Evolutionary conservation across 371 early-diverging fungal genomes (phyloP).

Genomic region (Rhizopus delemar): DNA sequence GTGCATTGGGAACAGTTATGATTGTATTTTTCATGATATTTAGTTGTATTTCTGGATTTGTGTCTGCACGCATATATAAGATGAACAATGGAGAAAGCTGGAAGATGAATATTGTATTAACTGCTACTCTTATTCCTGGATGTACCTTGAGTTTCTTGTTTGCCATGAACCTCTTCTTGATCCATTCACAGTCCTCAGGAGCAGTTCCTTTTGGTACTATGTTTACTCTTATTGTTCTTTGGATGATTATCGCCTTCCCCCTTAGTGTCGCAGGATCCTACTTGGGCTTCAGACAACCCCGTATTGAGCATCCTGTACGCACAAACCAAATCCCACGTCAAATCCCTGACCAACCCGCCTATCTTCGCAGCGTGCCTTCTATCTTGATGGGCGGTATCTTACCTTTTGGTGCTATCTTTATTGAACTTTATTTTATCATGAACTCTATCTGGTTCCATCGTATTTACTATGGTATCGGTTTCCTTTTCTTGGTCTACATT

Average conservation of each 20-base stretch:
- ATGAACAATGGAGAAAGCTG: conserved; percentile 90
- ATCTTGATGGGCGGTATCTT: conserved; percentile 83
- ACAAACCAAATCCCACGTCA: conserved; percentile 93
- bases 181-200: conserved; percentile 83
- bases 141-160: conserved; percentile 70
- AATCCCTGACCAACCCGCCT: conserved; percentile 80
- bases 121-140: conserved; percentile 86
- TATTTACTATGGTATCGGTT: conserved; percentile 90
- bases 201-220: conserved; percentile 94
- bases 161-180: conserved; percentile 88
- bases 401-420: conserved; percentile 90
- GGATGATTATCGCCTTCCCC: conserved; percentile 89
- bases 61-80: conserved; percentile 90
- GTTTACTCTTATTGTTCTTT: conserved; percentile 80
- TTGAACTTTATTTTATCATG: conserved; percentile 88
- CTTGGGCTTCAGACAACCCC: conserved; percentile 86
- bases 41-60: conserved; percentile 84
- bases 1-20: conserved; percentile 87
- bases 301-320: conserved; percentile 85
- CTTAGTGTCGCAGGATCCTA: conserved; percentile 89
- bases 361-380: conserved; percentile 72
- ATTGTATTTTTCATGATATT: conserved; percentile 88
- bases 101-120: conserved; percentile 80
- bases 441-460: conserved; percentile 90
- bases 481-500: conserved; percentile 77